Conservation (phyloP, 495 filamentous ascomycete genomes). For the Lindgomyces ingoldianus region DNA sequence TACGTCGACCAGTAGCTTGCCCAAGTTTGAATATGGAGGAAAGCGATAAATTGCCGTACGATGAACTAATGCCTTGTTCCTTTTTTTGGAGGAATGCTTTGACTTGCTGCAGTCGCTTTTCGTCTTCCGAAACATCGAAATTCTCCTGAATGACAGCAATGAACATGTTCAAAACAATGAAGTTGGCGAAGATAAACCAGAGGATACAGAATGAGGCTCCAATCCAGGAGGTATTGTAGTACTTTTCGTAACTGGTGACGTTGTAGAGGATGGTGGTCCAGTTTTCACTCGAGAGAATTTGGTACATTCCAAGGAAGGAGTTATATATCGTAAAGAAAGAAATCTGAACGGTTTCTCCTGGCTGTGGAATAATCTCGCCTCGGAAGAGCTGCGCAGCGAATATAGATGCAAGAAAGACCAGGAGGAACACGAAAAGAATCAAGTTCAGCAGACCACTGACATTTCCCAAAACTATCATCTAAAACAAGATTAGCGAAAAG, state of each 20-base stretch:
- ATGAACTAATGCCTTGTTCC: conserved; percentile 63
- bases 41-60: conserved; percentile 70
- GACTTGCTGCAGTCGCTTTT: conserved; percentile 95
- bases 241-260: conserved; percentile 65
- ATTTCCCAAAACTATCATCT: conserved; percentile 80
- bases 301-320: conserved; percentile 96
- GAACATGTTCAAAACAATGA: conserved; percentile 99
- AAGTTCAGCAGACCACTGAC: conserved; percentile 90
- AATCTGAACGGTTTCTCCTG: conserved; percentile 60
- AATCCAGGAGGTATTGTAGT: conserved; percentile 79
- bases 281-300: conserved; percentile 94
- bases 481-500: conserved; percentile 2
- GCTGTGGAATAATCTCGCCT: conserved; percentile 71
- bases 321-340: conserved; percentile 92
- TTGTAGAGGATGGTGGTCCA: conserved; percentile 90
- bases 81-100: conserved; percentile 90
- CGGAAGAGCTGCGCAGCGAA: conserved; percentile 93
- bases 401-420: conserved; percentile 90
- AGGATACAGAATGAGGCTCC: conserved; percentile 87
- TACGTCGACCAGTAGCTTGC: conserved; percentile 54
- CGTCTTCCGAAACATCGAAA: conserved; percentile 98
- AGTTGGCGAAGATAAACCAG: conserved; percentile 94
- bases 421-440: conserved; percentile 92
- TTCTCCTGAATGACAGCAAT: conserved; percentile 99
- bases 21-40: conserved; percentile 86